Percentiles rank a stretch among this genome's conserved stretches.
phyloP scores from a whole-genome alignment of 2,329 filamentous ascomycete genomes.

The Pseudocercospora cruenta region DNA sequence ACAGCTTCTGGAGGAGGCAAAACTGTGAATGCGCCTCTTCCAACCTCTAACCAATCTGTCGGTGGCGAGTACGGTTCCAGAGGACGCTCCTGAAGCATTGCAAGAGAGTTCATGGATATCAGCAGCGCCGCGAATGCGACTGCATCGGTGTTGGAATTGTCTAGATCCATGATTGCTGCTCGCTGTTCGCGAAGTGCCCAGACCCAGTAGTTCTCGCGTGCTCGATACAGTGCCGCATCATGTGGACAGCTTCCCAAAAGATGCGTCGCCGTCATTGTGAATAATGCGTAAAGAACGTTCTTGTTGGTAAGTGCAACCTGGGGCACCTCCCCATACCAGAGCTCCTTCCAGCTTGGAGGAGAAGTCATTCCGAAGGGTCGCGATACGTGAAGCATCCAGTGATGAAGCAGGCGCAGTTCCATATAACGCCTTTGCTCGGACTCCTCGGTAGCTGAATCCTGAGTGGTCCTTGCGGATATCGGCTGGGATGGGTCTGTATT shows the following conservation, averaged over 20 bases:
- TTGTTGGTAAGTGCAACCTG: constrained; percentile 30
- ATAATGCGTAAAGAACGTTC: constrained; percentile 32
- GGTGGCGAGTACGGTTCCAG: constrained; percentile 37
- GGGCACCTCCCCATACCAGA: constrained; percentile 32
- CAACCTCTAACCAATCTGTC: constrained; percentile 39
- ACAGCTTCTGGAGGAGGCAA: constrained; percentile 30
- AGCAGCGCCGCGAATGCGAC: constrained; percentile 36
- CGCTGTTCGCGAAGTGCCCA: constrained; percentile 36
- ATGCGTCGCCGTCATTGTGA: constrained; percentile 32
- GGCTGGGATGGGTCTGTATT: constrained; percentile 17
- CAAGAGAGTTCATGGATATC: constrained; percentile 36
- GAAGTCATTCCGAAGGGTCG: constrained; percentile 32
- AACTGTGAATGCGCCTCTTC: constrained; percentile 34
- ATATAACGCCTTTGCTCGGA: constrained; percentile 28
- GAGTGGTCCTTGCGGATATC: constrained; percentile 5
- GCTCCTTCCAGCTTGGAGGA: constrained; percentile 30
- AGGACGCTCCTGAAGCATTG: constrained; percentile 35
- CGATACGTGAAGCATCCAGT: constrained; percentile 31
- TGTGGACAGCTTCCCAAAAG: constrained; percentile 24
- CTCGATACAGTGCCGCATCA: constrained; percentile 26
- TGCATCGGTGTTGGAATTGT: constrained; percentile 35
- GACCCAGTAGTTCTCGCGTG: constrained; percentile 31
- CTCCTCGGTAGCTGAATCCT: constrained; percentile 22
- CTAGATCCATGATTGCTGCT: constrained; percentile 32
- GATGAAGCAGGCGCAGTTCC: constrained; percentile 30